Evolutionary conservation across 441 rosid genomes (phyloP).

Genomic region (Euphorbia schlechtendalii): DNA sequence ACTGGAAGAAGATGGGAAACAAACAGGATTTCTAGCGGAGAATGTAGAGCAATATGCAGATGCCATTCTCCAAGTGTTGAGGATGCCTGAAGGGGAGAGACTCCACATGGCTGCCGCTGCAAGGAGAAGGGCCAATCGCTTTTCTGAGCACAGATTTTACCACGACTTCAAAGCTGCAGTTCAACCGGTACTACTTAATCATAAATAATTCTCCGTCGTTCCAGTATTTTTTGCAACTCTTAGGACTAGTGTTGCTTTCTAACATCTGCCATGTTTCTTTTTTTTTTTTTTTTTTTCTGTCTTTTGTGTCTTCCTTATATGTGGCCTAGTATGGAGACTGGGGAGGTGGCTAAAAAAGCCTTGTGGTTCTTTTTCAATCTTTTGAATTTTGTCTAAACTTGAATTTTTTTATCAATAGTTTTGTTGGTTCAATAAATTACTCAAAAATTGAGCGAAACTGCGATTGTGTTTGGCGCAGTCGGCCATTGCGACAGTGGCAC

Average conservation of each 20-base stretch:
- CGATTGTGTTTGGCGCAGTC: too few relatives aligned
- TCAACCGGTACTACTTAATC: conserved; percentile 37
- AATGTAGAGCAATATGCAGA: conserved; percentile 60
- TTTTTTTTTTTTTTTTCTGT: not conserved
- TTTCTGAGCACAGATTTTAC: conserved; percentile 67
- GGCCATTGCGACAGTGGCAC: too few relatives aligned
- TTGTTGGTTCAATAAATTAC: too few relatives aligned
- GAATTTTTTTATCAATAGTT: too few relatives aligned
- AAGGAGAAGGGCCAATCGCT: conserved; percentile 58
- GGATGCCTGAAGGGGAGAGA: conserved; percentile 60
- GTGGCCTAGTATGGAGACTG: too few relatives aligned
- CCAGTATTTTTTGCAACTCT: too few relatives aligned
- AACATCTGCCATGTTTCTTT: not conserved
- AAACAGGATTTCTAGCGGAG: conserved; percentile 79
- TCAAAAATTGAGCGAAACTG: too few relatives aligned
- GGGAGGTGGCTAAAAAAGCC: not conserved
- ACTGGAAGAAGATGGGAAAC: conserved; percentile 71
- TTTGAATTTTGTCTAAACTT: too few relatives aligned
- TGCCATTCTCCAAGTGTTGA: conserved; percentile 48
- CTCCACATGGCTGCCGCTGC: conserved; percentile 68
- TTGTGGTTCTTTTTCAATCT: too few relatives aligned
- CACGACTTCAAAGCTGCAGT: conserved; percentile 65
- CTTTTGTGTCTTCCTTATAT: too few relatives aligned
- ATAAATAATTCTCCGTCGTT: too few relatives aligned
- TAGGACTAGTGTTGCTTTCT: not conserved